Percentiles rank a stretch among this genome's conserved stretches.
phyloP scores from a whole-genome alignment of 2,329 filamentous ascomycete species.

The Calonectria naviculata region DNA sequence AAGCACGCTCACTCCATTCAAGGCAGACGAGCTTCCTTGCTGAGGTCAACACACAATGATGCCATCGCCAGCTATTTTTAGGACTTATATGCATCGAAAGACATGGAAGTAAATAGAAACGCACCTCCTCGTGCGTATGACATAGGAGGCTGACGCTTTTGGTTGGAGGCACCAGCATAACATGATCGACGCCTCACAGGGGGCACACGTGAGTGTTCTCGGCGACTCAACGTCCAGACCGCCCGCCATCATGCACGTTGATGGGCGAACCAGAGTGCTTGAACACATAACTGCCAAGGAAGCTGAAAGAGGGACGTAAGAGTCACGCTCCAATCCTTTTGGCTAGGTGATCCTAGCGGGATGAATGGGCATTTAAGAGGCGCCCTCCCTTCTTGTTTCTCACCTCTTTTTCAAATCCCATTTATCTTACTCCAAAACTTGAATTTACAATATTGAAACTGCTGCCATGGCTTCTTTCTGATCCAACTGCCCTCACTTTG shows the following conservation, averaged over 20 bases:
- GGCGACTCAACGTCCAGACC: not conserved
- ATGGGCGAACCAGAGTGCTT: not conserved
- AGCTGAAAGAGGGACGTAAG: not conserved
- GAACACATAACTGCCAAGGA: not conserved
- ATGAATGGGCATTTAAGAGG: not conserved
- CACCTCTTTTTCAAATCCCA: not conserved
- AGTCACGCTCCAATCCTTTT: not conserved
- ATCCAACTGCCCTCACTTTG: not conserved
- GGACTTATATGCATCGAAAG: not conserved
- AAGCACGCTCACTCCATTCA: not conserved
- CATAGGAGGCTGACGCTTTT: not conserved
- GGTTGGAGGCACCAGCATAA: conserved; percentile 2
- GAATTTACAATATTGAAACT: not conserved
- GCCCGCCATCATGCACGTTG: conserved; percentile 9
- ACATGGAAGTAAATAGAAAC: conserved; percentile 1
- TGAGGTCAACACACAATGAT: not conserved
- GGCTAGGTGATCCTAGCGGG: not conserved
- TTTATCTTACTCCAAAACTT: not conserved
- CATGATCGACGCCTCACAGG: conserved; percentile 1
- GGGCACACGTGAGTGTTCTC: not conserved
- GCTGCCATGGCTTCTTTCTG: not conserved
- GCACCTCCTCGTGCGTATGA: not conserved
- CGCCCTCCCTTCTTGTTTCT: not conserved
- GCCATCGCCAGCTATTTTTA: not conserved
- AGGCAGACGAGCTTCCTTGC: not conserved